phyloP scores from a whole-genome alignment of 2,329 filamentous ascomycete genomes.

The Colletotrichum cereale region DNA sequence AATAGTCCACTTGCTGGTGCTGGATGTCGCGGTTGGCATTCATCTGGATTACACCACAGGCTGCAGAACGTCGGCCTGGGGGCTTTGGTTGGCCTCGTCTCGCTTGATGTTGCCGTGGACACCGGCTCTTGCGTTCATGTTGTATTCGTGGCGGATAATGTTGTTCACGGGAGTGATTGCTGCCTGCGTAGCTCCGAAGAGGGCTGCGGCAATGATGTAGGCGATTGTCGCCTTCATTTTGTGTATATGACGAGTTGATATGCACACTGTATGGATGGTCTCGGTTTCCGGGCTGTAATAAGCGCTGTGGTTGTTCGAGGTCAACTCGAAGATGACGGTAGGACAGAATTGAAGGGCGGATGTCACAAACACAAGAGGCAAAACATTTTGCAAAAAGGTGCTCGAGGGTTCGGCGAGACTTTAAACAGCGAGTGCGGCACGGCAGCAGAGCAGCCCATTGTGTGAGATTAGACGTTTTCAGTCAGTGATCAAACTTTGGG shows the following conservation, averaged over 20 bases:
- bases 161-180: constrained; percentile 37
- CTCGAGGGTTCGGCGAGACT: neutral
- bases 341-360: neutral
- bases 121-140: constrained; percentile 35
- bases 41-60: constrained; percentile 5
- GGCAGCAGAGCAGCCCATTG: constrained; percentile 9
- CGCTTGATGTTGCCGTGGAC: constrained; percentile 27
- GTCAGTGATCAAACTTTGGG: constrained; percentile 30
- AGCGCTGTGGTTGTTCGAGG: constrained; percentile 1
- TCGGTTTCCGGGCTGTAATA: neutral
- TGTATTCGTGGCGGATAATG: constrained; percentile 39
- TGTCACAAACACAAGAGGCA: neutral
- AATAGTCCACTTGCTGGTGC: neutral
- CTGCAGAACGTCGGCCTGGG: constrained; percentile 18
- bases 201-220: constrained; percentile 22
- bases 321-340: constrained; percentile 15
- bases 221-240: constrained; percentile 35
- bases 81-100: neutral
- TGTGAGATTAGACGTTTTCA: constrained; percentile 17
- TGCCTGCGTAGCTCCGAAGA: constrained; percentile 32
- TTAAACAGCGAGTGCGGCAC: neutral
- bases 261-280: neutral
- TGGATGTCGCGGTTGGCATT: too few relatives aligned
- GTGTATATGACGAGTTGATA: neutral
- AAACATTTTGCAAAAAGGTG: fast-evolving